Evolutionary conservation across 345 rosid species (phyloP).

Genomic region (Hypericum androsaemum): DNA sequence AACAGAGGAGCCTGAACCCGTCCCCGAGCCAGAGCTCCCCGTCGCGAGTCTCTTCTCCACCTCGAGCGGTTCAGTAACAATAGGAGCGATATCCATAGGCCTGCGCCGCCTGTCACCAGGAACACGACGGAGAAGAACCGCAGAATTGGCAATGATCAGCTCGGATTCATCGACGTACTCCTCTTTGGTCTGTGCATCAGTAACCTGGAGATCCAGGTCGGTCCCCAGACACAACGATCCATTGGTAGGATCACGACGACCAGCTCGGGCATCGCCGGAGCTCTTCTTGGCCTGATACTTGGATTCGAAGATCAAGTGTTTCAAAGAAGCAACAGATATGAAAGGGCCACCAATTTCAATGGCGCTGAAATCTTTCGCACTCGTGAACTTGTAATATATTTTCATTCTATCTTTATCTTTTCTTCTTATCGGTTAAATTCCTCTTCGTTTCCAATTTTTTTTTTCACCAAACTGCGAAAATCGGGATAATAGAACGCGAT

Average conservation of each 20-base stretch:
- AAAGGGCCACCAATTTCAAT: background rate
- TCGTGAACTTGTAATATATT: background rate
- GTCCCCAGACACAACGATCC: background rate
- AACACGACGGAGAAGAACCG: background rate
- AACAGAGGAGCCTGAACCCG: too few relatives aligned
- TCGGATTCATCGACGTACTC: background rate
- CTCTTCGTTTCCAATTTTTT: too few relatives aligned
- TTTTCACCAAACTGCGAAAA: too few relatives aligned
- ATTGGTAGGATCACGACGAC: background rate
- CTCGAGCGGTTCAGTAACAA: background rate
- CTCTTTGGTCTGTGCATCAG: background rate
- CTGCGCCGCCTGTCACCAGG: conserved; percentile 1
- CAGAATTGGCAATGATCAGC: background rate
- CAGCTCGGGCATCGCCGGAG: too few relatives aligned
- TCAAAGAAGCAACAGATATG: background rate
- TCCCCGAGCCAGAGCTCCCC: background rate
- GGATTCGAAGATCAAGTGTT: background rate
- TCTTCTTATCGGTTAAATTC: too few relatives aligned
- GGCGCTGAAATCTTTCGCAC: background rate
- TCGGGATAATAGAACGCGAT: too few relatives aligned
- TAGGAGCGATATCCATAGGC: background rate
- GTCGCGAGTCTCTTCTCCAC: background rate
- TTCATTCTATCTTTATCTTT: too few relatives aligned
- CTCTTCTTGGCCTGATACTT: background rate
- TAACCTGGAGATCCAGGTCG: background rate